These are phyloP conservation scores for Chaetomium strumarium DNA, from an alignment of 2,329 filamentous ascomycete species.

Conservation along the genomic window DNA sequence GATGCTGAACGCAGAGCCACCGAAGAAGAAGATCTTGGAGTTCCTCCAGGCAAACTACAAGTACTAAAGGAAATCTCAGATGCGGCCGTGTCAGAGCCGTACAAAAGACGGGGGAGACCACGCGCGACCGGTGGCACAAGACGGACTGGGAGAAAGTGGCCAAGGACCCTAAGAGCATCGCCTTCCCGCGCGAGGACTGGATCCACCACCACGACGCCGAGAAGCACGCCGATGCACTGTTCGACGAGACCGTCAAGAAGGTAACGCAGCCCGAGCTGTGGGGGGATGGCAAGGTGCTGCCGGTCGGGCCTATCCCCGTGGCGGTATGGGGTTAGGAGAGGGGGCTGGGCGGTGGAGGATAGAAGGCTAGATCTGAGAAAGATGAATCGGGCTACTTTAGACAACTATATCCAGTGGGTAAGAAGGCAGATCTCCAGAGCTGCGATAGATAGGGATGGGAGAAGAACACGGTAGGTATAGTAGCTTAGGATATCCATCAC, in stretches of 20 bases:
- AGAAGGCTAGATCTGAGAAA: too few relatives aligned
- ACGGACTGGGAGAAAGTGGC: conserved; percentile 46
- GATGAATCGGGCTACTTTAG: too few relatives aligned
- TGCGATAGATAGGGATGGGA: too few relatives aligned
- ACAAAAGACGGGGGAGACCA: conserved; percentile 47
- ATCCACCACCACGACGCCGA: conserved; percentile 48
- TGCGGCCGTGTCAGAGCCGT: conserved; percentile 43
- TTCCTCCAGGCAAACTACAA: too few relatives aligned
- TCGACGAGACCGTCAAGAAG: conserved; percentile 30
- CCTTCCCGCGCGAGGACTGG: conserved; percentile 47
- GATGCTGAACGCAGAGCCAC: too few relatives aligned
- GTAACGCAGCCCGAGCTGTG: conserved; percentile 16
- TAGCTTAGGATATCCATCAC: too few relatives aligned
- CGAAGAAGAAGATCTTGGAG: too few relatives aligned
- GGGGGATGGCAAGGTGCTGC: conserved; percentile 8
- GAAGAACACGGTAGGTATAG: too few relatives aligned
- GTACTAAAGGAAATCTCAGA: too few relatives aligned
- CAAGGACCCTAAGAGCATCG: conserved; percentile 41
- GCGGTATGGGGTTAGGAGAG: conserved; percentile 1
- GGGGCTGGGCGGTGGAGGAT: too few relatives aligned
- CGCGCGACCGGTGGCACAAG: conserved; percentile 50
- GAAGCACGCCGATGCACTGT: conserved; percentile 36
- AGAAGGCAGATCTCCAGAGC: too few relatives aligned
- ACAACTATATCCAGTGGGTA: too few relatives aligned
- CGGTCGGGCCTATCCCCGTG: conserved; percentile 13